Conservation (phyloP, 768 basidiomycete genomes). For the Artomyces pyxidatus region DNA sequence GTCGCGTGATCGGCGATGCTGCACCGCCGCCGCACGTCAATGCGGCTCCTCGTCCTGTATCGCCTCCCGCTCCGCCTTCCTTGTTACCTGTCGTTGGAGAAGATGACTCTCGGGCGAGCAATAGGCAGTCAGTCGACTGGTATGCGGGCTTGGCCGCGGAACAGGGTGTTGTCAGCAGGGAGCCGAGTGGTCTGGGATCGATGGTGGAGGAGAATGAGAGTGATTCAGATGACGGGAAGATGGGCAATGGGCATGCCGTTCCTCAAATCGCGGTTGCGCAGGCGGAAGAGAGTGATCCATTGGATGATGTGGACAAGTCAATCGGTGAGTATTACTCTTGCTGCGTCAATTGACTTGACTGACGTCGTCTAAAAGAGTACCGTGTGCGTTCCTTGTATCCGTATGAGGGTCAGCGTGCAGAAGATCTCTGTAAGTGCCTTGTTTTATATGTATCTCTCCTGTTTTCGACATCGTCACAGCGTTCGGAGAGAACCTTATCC, state of each 20-base stretch:
- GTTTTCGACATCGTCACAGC: constrained; percentile 32
- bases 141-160: constrained; percentile 82
- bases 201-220: constrained; percentile 61
- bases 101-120: constrained; percentile 7
- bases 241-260: constrained; percentile 24
- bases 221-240: constrained; percentile 27
- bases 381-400: constrained; percentile 76
- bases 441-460: constrained; percentile 3
- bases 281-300: constrained; percentile 37
- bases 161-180: constrained; percentile 28
- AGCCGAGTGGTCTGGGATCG: constrained; percentile 37
- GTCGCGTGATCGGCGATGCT: constrained; percentile 70
- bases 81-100: constrained; percentile 17
- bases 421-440: constrained; percentile 70
- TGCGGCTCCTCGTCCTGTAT: constrained; percentile 32
- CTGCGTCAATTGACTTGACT: not conserved
- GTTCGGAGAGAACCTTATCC: constrained; percentile 72
- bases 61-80: constrained; percentile 24
- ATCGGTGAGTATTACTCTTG: constrained; percentile 35
- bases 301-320: constrained; percentile 67
- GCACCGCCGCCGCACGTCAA: constrained; percentile 66
- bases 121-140: constrained; percentile 82
- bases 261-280: constrained; percentile 52
- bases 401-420: constrained; percentile 79
- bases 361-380: constrained; percentile 40